Evolutionary conservation across 345 rosid species (phyloP), one percentile per base, ranked within the genome.

Genomic region (Moringa oleifera): DNA sequence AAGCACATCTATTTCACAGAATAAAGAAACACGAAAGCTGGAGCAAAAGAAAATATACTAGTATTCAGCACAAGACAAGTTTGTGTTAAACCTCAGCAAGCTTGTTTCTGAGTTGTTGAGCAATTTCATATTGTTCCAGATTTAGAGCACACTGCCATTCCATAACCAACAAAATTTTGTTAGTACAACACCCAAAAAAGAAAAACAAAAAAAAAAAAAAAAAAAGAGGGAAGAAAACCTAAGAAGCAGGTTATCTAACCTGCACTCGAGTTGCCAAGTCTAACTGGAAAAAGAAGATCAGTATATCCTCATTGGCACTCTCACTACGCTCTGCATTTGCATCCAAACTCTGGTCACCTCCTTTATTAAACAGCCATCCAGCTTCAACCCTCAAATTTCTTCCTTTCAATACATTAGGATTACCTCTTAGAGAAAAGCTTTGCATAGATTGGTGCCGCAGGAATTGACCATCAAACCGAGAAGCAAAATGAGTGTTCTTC

Each of bases 201-300:
- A 0, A 20, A 69, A 55, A 7, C 0, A 23, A 21, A 41, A 46
- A 9, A n/a, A n/a, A n/a, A n/a, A n/a, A n/a, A n/a, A n/a, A n/a
- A n/a, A 57, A 60, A 23, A 16, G 16, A 24, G 62, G 46, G 19
- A 36, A n/a, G n/a, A n/a, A 15, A 7, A 41, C 17, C 47, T 41
- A 7, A 41, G 12, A 41, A 41, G 6, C 47, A 41, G 16, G 2
- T 41, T 41, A 16, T 18, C 47, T 20, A 21, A 91, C 98, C 98
- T 93, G 96, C 0, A 93, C 94, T 73, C 90, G 94, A 68, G 94
- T 88, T 17, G 85, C 86, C 73, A 93, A 79, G 66, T 90, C 96
- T 6, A 93, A 73, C 83, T 88, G 94, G 64, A 90, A 93, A 79
- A 87, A 86, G 80, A 93, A 93, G 66, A 93, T 80, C 70, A 90